A percentile compares a stretch with the other conserved stretches of the same genome.
phyloP scores from a whole-genome alignment of 1,284 basidiomycete genomes.

The Butyriboletus appendiculatus region DNA sequence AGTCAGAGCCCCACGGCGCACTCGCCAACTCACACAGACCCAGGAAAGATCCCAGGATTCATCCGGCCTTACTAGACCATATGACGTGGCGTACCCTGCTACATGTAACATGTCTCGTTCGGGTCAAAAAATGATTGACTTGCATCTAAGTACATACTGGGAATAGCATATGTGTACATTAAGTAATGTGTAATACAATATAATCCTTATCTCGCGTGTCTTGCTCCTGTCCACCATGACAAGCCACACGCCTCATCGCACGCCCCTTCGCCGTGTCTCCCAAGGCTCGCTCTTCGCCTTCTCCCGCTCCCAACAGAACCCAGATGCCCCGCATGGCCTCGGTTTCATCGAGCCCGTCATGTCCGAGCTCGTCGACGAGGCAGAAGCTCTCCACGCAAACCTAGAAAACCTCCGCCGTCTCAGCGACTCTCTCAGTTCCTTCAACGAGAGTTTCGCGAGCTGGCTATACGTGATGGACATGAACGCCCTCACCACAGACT shows the following conservation, averaged over 20 bases:
- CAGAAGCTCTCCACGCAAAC: slow-evolving; percentile 76
- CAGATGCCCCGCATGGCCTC: slow-evolving; percentile 79
- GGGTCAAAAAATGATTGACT: background rate
- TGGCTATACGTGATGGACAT: slow-evolving; percentile 93
- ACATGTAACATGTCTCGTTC: background rate
- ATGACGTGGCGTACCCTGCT: background rate
- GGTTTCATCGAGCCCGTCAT: slow-evolving; percentile 86
- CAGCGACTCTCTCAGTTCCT: slow-evolving; percentile 76
- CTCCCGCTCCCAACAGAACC: slow-evolving; percentile 69
- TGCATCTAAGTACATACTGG: too few relatives aligned
- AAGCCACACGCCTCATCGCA: slow-evolving; percentile 52
- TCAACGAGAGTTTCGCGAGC: slow-evolving; percentile 93
- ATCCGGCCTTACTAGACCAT: background rate
- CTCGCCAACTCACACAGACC: background rate
- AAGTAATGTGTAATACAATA: too few relatives aligned
- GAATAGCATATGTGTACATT: too few relatives aligned
- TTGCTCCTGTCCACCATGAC: slow-evolving; percentile 8
- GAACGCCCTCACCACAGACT: slow-evolving; percentile 92
- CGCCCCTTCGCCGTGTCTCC: slow-evolving; percentile 87
- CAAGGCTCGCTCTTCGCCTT: slow-evolving; percentile 88
- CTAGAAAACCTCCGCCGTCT: slow-evolving; percentile 71
- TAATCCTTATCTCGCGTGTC: background rate
- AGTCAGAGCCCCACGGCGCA: background rate
- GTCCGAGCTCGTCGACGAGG: slow-evolving; percentile 86
- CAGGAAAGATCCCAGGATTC: too few relatives aligned